A percentile compares a stretch with the other conserved stretches of the same genome.
Evolutionary conservation across 208 protist species (phyloP).

Genomic region (Acanthamoeba rhysodes): DNA sequence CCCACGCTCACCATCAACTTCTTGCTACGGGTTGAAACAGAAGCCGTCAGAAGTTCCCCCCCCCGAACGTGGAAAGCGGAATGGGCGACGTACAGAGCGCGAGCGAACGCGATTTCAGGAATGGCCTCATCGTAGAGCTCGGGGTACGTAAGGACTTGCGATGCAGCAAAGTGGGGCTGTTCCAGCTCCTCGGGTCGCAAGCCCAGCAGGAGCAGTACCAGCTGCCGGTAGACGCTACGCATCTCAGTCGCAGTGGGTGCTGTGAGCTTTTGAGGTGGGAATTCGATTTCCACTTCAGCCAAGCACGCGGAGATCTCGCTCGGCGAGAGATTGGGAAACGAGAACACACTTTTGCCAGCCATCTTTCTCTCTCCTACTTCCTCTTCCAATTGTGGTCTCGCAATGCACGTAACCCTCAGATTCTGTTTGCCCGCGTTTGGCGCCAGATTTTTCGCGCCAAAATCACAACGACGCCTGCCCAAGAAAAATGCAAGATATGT

Average conservation of each 20-base stretch:
- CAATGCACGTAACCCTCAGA: too few species aligned
- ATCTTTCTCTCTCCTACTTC: background rate
- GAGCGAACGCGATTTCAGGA: constrained; percentile 21
- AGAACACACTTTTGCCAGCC: background rate
- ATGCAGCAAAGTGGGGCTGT: background rate
- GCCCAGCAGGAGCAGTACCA: background rate
- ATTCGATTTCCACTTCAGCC: background rate
- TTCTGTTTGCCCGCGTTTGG: too few species aligned
- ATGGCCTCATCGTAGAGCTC: constrained; percentile 48
- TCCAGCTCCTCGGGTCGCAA: constrained; percentile 8
- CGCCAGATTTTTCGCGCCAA: too few species aligned
- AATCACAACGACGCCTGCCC: too few species aligned
- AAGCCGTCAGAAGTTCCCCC: background rate
- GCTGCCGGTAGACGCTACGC: background rate
- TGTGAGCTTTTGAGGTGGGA: background rate
- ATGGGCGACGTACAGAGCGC: background rate
- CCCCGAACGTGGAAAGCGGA: background rate
- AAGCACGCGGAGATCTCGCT: background rate
- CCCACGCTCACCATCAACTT: constrained; percentile 9
- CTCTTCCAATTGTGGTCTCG: too few species aligned
- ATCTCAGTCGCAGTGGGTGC: background rate
- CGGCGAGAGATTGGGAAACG: background rate
- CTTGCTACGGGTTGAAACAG: background rate
- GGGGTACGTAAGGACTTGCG: background rate
- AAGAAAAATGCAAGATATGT: too few species aligned